Conservation (phyloP, 805 yeast species). For the Candida cerambycidarum region DNA sequence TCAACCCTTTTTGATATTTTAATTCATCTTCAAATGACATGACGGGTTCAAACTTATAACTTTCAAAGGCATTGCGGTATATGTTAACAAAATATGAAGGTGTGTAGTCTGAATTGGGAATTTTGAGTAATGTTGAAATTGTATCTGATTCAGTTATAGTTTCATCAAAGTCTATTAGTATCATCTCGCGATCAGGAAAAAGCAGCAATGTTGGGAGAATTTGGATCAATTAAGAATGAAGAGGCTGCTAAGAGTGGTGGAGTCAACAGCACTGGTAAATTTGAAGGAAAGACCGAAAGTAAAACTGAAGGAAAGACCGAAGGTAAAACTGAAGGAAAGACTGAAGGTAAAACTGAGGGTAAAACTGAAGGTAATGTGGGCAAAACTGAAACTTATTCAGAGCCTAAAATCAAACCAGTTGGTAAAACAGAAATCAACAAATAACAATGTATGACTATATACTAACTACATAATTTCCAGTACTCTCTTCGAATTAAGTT, state of each 20-base stretch:
- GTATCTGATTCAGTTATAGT: constrained; percentile 60
- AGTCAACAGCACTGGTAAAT: background rate
- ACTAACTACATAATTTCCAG: background rate
- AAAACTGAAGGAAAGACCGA: constrained; percentile 11
- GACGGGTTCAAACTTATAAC: constrained; percentile 24
- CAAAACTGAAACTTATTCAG: constrained; percentile 7
- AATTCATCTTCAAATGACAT: constrained; percentile 41
- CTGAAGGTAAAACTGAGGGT: constrained; percentile 12
- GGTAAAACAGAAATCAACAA: constrained; percentile 10
- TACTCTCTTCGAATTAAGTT: background rate
- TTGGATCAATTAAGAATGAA: constrained; percentile 10
- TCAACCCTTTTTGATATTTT: constrained; percentile 45
- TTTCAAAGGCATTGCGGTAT: constrained; percentile 37
- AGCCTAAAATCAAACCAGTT: background rate
- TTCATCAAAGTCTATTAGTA: constrained; percentile 67
- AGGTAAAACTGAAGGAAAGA: constrained; percentile 11
- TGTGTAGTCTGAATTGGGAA: constrained; percentile 24
- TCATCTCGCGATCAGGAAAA: background rate
- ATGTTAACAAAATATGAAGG: constrained; percentile 44
- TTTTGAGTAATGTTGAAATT: constrained; percentile 21
- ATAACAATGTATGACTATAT: background rate
- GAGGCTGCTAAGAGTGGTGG: background rate
- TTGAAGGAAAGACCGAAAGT: constrained; percentile 8
- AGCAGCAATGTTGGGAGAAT: constrained; percentile 12
- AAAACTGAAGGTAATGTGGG: constrained; percentile 12